Percentiles rank a stretch among this genome's conserved stretches.
These are phyloP conservation scores for Xerocomus amazonicus DNA, from an alignment of 1,284 basidiomycete genomes.

Conservation along the genomic window DNA sequence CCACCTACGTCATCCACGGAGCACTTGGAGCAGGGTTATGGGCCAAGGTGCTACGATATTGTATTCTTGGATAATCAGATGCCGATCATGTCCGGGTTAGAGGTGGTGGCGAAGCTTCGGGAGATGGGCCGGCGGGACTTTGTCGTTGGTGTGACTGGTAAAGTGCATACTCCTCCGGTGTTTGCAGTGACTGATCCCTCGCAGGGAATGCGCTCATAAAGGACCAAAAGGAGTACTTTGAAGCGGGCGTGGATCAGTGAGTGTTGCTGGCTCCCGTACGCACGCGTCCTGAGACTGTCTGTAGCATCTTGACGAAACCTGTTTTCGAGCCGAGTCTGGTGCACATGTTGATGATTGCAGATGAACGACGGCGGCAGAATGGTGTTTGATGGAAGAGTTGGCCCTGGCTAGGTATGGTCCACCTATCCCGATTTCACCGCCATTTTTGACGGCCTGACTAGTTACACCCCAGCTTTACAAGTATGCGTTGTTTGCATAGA, in stretches of 20 bases:
- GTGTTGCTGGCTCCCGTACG: conserved; percentile 23
- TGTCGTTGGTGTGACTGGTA: conserved; percentile 74
- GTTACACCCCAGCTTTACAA: too few relatives aligned
- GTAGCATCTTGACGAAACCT: conserved; percentile 63
- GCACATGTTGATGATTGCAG: conserved; percentile 51
- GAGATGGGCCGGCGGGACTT: conserved; percentile 66
- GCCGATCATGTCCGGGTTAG: conserved; percentile 79
- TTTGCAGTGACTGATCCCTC: conserved; percentile 20
- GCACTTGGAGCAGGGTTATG: conserved; percentile 2
- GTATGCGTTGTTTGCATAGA: too few relatives aligned
- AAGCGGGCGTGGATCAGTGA: conserved; percentile 74
- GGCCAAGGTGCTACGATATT: conserved; percentile 48
- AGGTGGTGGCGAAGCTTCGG: conserved; percentile 64
- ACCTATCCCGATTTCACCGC: too few relatives aligned
- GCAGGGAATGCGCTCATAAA: conserved; percentile 61
- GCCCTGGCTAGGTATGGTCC: too few relatives aligned
- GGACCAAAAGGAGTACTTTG: conserved; percentile 73
- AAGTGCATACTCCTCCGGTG: conserved; percentile 21
- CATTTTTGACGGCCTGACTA: too few relatives aligned
- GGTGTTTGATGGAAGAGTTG: not conserved
- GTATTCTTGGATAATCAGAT: conserved; percentile 88
- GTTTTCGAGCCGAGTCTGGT: conserved; percentile 59
- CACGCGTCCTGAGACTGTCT: conserved; percentile 10
- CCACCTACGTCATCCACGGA: not conserved
- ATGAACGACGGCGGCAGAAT: conserved; percentile 41